Evolutionary conservation across 2,329 filamentous ascomycete species (phyloP).

Genomic region (Fusarium duplospermum): DNA sequence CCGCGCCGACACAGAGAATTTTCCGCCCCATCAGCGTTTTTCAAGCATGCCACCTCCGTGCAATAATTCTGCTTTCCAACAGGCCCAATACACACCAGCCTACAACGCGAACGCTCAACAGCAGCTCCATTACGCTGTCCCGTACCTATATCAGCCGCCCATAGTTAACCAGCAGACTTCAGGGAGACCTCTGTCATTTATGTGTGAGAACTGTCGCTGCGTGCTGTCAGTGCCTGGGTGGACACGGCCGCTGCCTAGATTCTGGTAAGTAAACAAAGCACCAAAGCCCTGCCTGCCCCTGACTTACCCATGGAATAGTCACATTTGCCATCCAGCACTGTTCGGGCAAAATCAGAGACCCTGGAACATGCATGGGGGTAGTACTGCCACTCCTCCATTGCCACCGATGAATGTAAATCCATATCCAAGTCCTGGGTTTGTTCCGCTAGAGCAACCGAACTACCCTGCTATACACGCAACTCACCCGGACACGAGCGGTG

Average conservation of each 20-base stretch:
- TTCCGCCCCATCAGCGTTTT: neutral
- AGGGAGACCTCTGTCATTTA: neutral
- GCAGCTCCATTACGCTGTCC: neutral
- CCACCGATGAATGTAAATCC: neutral
- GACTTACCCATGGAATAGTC: neutral
- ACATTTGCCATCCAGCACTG: neutral
- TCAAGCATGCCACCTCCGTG: neutral
- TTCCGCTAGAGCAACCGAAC: neutral
- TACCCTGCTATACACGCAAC: neutral
- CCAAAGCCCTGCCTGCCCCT: neutral
- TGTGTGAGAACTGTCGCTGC: neutral
- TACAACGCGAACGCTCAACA: neutral
- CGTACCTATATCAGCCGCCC: neutral
- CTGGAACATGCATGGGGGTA: neutral
- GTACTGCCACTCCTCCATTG: neutral
- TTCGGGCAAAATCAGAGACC: neutral
- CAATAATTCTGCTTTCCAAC: neutral
- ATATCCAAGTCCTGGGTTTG: neutral
- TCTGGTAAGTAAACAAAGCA: neutral
- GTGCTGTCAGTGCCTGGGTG: neutral
- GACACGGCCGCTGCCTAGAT: neutral
- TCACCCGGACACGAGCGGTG: neutral
- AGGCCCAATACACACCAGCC: neutral
- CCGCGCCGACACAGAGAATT: neutral
- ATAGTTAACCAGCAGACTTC: neutral